phyloP scores from a whole-genome alignment of 2,329 filamentous ascomycete species.

The Trichoderma afroharzianum region DNA sequence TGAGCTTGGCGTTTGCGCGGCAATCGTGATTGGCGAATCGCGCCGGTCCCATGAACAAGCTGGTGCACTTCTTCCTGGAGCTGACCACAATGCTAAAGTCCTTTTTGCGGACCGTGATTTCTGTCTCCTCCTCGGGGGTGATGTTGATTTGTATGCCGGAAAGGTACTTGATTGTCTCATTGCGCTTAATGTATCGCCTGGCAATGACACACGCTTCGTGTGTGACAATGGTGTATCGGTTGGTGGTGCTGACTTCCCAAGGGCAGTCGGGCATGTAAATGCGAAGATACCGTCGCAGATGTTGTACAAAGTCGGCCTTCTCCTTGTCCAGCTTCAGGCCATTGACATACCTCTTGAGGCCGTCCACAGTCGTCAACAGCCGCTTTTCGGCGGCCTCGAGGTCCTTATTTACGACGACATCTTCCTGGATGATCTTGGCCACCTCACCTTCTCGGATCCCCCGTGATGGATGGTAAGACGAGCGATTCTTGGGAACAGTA shows the following conservation, averaged over 20 bases:
- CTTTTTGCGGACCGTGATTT: conserved; percentile 75
- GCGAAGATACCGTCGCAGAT: conserved; percentile 85
- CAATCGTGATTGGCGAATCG: conserved; percentile 98
- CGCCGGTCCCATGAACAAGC: conserved; percentile 89
- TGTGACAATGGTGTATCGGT: conserved; percentile 87
- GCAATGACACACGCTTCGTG: conserved; percentile 88
- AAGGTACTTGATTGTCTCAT: conserved; percentile 86
- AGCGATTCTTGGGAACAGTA: conserved; percentile 88
- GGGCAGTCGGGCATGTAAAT: conserved; percentile 93
- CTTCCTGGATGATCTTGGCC: conserved; percentile 55
- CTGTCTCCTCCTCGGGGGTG: conserved; percentile 83
- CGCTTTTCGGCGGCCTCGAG: conserved; percentile 65
- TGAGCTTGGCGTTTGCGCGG: conserved; percentile 81
- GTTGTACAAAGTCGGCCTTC: conserved; percentile 78
- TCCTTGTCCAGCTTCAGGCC: conserved; percentile 71
- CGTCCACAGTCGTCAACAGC: conserved; percentile 65
- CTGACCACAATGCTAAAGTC: conserved; percentile 98
- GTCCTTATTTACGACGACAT: conserved; percentile 74
- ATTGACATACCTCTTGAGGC: conserved; percentile 67
- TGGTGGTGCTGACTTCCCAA: conserved; percentile 87
- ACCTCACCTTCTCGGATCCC: conserved; percentile 67
- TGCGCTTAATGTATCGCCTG: conserved; percentile 70
- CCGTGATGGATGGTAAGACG: conserved; percentile 78
- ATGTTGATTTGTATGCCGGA: conserved; percentile 89
- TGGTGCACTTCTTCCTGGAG: conserved; percentile 83